A percentile compares a stretch with the other conserved stretches of the same genome.
These are phyloP conservation scores for Echinosophora koreensis DNA, from an alignment of 306 rosid species.

Conservation along the genomic window DNA sequence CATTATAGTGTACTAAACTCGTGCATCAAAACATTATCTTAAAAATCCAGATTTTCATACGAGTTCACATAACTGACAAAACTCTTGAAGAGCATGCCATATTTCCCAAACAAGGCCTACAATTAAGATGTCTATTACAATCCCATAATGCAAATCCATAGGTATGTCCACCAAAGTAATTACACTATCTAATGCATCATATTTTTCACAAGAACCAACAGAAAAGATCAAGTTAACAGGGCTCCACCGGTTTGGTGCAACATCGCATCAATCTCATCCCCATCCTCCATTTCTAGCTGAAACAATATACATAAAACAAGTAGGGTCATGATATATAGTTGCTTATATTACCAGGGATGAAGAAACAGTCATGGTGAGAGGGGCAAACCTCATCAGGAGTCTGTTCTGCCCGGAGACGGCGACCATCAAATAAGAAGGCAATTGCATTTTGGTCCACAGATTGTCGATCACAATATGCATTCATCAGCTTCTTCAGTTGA, in stretches of 20 bases:
- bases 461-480: conserved; percentile 78
- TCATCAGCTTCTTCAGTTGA: conserved; percentile 82
- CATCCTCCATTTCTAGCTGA: conserved; percentile 82
- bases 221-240: conserved; percentile 15
- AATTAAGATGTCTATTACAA: conserved; percentile 2
- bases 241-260: conserved; percentile 77
- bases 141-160: conserved; percentile 31
- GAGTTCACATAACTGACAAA: not conserved
- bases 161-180: conserved; percentile 34
- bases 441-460: conserved; percentile 63
- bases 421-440: conserved; percentile 75
- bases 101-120: conserved; percentile 16
- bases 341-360: not conserved
- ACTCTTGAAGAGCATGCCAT: conserved; percentile 19
- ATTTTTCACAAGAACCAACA: conserved; percentile 23
- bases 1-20: not conserved
- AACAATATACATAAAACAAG: not conserved
- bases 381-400: conserved; percentile 77
- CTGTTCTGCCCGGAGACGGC: conserved; percentile 70
- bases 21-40: not conserved
- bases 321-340: not conserved
- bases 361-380: not conserved
- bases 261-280: conserved; percentile 81
- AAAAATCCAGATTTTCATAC: conserved; percentile 14
- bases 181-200: conserved; percentile 16